Percentiles rank a stretch among this genome's conserved stretches.
Conservation (phyloP, 2,329 filamentous ascomycete species). For the Hypoxylon sp. region DNA sequence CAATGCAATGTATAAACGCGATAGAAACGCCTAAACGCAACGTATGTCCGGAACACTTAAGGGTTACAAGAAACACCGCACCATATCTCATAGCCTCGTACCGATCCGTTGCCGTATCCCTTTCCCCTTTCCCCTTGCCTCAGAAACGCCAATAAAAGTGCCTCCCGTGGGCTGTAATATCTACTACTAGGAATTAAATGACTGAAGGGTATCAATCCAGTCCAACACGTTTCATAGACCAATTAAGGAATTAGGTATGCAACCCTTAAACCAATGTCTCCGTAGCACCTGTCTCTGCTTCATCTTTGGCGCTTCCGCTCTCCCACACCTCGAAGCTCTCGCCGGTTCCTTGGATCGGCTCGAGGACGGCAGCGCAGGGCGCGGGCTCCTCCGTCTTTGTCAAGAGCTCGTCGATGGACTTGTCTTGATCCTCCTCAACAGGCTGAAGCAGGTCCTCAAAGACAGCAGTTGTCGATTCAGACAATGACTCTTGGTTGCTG, state of each 20-base stretch:
- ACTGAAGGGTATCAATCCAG: conserved; percentile 14
- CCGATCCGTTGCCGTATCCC: conserved; percentile 1
- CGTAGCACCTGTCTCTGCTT: conserved; percentile 50
- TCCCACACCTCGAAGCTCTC: conserved; percentile 76
- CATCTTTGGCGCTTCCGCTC: conserved; percentile 71
- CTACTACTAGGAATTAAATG: conserved; percentile 29
- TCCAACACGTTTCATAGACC: no score
- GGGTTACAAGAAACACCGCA: no score
- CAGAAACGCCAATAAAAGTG: conserved; percentile 23
- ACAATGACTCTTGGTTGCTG: conserved; percentile 39
- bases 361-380: conserved; percentile 57
- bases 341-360: conserved; percentile 66
- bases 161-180: conserved; percentile 10
- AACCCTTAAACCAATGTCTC: conserved; percentile 1
- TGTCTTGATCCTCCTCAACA: conserved; percentile 34
- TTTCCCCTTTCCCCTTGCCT: background rate
- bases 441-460: conserved; percentile 44
- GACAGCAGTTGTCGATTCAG: conserved; percentile 45
- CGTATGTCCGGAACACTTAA: no score
- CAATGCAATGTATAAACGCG: no score
- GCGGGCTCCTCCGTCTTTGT: conserved; percentile 47
- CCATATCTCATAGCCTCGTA: no score
- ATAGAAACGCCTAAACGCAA: no score
- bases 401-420: conserved; percentile 52
- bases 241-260: conserved; percentile 4